phyloP scores from a whole-genome alignment of 345 rosid genomes.

The Dovyalis caffra region DNA sequence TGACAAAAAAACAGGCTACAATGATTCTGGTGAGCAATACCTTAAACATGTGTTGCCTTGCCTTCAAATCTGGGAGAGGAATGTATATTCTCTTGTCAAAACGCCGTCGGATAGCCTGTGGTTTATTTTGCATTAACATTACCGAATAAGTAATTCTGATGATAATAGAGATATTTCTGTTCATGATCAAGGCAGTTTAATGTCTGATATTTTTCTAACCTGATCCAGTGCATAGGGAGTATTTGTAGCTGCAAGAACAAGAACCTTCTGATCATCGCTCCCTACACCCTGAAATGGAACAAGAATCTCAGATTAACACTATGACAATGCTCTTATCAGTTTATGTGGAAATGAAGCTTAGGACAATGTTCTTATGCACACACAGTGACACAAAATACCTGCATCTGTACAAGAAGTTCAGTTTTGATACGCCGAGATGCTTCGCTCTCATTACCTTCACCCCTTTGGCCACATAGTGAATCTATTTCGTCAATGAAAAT shows the following conservation, averaged over 20 bases:
- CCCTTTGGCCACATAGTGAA: constrained; percentile 86
- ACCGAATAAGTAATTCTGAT: background rate
- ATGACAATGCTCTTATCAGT: background rate
- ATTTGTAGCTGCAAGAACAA: constrained; percentile 90
- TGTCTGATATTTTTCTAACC: constrained; percentile 31
- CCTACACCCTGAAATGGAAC: constrained; percentile 68
- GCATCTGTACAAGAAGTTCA: constrained; percentile 95
- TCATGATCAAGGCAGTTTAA: background rate
- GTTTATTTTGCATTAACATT: constrained; percentile 27
- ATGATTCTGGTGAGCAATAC: constrained; percentile 33
- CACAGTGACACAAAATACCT: constrained; percentile 43
- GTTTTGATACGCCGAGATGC: constrained; percentile 95
- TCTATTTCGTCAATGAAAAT: constrained; percentile 92
- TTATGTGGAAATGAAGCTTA: background rate
- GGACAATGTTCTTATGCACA: background rate
- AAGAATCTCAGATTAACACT: background rate
- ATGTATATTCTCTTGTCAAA: constrained; percentile 96
- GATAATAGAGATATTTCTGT: background rate
- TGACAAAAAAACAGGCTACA: background rate
- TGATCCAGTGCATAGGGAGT: constrained; percentile 90
- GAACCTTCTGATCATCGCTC: constrained; percentile 77
- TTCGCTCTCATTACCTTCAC: constrained; percentile 94
- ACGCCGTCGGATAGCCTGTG: constrained; percentile 86
- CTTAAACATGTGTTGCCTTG: constrained; percentile 88
- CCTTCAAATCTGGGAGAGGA: constrained; percentile 89